Evolutionary conservation across 2,329 filamentous ascomycete genomes (phyloP), one percentile per base, ranked within the genome.

Genomic region (Westerdykella sp.): DNA sequence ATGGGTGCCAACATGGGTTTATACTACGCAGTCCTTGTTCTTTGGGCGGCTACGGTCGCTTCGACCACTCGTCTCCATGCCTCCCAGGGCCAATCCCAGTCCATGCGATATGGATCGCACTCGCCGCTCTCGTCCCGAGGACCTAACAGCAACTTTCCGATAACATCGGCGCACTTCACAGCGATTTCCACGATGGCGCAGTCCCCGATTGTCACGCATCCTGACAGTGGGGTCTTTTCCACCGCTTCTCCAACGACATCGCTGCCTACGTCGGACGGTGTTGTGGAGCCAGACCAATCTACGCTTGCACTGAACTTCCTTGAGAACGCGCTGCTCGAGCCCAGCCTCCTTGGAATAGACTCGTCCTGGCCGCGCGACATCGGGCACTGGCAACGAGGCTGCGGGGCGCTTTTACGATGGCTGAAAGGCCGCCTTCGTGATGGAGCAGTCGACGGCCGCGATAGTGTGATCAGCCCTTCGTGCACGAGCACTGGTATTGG

Each of bases 11-110:
- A 67, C 18, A 60, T 68, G 50, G 55, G 61, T 25, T 43, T 68
- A 11, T 67, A 63, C 45, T 62, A 59, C 18, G 63, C 66, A 15
- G 51, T 53, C 2, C 50, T 69, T 4, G 59, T 66, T 1, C 44
- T 68, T 0, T 69, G 66, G 66, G 55, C 56, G 6, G 50, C 57
- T 13, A 65, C 62, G 4, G 57, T 59, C 22, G 51, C 59, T 14
- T 55, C 60, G 13, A 55, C 40, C 9, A 53, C 54, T 1, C 52
- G 55, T 11, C 40, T 53, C 12, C 51, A 49, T 22, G 35, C 44
- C 2, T 21, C 41, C 5, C 50, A 51, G 34, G 10, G 39, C 4
- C 39, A 47, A 28, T 28, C 15, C 2, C 46, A 50, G 23, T 34
- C 37, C 11, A 43, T 43, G 11, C 51, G 55, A 21, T 55, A 47